A percentile compares a stretch with the other conserved stretches of the same genome.
Evolutionary conservation across 2,329 filamentous ascomycete species (phyloP).

Genomic region (Botryotinia convoluta): DNA sequence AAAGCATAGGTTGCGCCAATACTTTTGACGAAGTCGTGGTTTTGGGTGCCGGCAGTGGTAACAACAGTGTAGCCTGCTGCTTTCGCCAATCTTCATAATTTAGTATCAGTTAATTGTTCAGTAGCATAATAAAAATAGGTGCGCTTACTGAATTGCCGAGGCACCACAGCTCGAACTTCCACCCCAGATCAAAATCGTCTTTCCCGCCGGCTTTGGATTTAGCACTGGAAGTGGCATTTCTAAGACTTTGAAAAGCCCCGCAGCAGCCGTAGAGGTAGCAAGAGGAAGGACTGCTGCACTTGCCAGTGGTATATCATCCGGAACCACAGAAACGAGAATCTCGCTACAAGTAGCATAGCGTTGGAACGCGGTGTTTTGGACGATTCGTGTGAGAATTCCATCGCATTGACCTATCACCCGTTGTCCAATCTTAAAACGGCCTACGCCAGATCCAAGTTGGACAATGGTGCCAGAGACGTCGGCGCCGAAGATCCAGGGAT

Average conservation of each 20-base stretch:
- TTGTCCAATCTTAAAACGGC: constrained; percentile 42
- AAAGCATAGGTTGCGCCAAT: constrained; percentile 47
- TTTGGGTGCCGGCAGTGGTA: constrained; percentile 46
- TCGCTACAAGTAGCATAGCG: constrained; percentile 34
- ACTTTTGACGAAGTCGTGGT: constrained; percentile 42
- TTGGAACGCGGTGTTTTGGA: constrained; percentile 37
- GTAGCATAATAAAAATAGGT: neutral
- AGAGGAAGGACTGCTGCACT: constrained; percentile 40
- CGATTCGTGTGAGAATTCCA: constrained; percentile 27
- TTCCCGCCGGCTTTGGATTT: constrained; percentile 21
- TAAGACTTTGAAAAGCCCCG: constrained; percentile 35
- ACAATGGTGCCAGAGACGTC: constrained; percentile 35
- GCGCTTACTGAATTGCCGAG: constrained; percentile 26
- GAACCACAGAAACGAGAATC: constrained; percentile 32
- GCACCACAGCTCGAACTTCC: constrained; percentile 28
- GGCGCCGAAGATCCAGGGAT: constrained; percentile 32
- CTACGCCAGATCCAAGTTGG: constrained; percentile 45
- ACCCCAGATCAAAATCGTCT: constrained; percentile 32
- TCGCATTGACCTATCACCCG: constrained; percentile 34
- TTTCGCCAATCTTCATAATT: constrained; percentile 19
- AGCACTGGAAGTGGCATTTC: constrained; percentile 24
- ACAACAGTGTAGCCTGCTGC: constrained; percentile 42
- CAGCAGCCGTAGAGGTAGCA: constrained; percentile 37
- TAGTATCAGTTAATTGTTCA: neutral
- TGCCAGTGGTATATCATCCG: constrained; percentile 36